Percentiles rank a stretch among this genome's conserved stretches.
phyloP scores from a whole-genome alignment of 140 eudicot species.

The Erigeron philadelphicus region DNA sequence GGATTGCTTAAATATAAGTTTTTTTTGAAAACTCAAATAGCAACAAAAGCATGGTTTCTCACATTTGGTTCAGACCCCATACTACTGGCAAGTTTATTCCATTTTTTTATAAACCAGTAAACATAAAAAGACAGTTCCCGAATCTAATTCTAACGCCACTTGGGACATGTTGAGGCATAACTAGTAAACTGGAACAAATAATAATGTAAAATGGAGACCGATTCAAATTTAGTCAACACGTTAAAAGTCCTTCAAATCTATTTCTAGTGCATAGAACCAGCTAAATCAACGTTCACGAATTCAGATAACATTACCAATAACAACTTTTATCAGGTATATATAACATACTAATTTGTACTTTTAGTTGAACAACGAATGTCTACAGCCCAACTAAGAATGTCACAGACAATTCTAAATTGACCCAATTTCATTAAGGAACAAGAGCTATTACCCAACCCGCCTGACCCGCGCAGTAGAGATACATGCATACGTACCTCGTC shows the following conservation, averaged over 20 bases:
- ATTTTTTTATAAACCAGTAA: background rate
- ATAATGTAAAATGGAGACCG: too few relatives aligned
- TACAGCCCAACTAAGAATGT: too few relatives aligned
- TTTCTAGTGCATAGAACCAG: background rate
- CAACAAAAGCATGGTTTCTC: background rate
- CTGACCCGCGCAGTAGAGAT: background rate
- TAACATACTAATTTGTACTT: too few relatives aligned
- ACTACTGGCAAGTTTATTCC: background rate
- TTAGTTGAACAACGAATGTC: too few relatives aligned
- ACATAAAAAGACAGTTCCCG: too few relatives aligned
- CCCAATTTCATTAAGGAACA: background rate
- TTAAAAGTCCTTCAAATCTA: background rate
- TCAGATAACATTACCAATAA: background rate
- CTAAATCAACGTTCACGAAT: background rate
- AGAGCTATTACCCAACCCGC: background rate
- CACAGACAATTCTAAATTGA: background rate
- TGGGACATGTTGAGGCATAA: background rate
- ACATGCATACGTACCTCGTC: slow-evolving; percentile 62
- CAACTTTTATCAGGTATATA: too few relatives aligned
- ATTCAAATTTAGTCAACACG: too few relatives aligned
- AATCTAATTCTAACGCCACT: background rate
- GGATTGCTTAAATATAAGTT: slow-evolving; percentile 5
- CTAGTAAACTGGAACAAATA: too few relatives aligned
- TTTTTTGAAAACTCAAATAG: slow-evolving; percentile 15
- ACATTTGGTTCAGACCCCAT: background rate